Evolutionary conservation across 164 flowering plant genomes (phyloP), one percentile per base, ranked within the genome.

Genomic region (Stephania yunnanensis): DNA sequence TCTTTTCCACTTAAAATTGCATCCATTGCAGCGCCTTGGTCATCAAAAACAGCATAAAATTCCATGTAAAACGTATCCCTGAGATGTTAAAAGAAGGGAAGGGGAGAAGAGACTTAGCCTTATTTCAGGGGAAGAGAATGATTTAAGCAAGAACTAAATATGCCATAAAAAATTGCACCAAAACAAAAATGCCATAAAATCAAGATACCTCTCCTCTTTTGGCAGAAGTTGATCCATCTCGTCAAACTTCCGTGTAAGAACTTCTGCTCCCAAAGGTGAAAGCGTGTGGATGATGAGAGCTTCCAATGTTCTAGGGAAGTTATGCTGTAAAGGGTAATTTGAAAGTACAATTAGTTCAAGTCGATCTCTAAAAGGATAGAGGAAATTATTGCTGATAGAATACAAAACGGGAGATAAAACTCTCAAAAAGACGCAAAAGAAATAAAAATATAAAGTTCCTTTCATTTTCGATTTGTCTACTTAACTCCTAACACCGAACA

Each of bases 291-390:
- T 77, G 71, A 96, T 79, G 36, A 92, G 83, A 78, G 89, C 92
- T 84, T 96, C 98, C 83, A 94, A 81, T 68, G 97, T 92, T 85
- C 97, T 94, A 15, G 97, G 99, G 77, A 96, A 96, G 70, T 89
- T 85, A 63, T 84, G 86, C 99, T 96, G 88, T 67, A 83, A 82
- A 74, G 8, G 45, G 7, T 11, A 70, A 46, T n/a, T 19, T 46
- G 46, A 25, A 68, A 36, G 22, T 68, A 7, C 42, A 68, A 44
- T 36, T 13, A 72, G 69, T 71, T 15, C 30, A 36, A 36, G 42
- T 48, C 48, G 68, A 76, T 63, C 46, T n/a, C 70, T 22, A 70
- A 36, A 48, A 65, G 7, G 9, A 63, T 25, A 17, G 52, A 45
- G 5, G 45, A 70, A 63, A 75, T 50, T 10, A 11, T 50, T 9